Evolutionary conservation across 495 filamentous ascomycete genomes (phyloP), one percentile per base, ranked within the genome.

Genomic region (Penicillium simplicissimum): DNA sequence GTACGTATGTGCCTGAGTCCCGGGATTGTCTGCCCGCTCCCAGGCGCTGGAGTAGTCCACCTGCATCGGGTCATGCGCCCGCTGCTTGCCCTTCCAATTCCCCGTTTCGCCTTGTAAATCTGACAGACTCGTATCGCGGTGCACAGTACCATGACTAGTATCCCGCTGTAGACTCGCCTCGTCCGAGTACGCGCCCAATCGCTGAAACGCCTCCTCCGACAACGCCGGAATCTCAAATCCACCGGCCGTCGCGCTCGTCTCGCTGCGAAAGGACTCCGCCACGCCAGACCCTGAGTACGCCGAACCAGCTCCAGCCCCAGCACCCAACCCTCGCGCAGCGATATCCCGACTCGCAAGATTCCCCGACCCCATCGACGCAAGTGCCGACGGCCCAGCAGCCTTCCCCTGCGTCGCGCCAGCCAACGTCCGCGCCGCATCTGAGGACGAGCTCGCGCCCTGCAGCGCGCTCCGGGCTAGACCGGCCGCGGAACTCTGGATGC

Each of bases 401-500:
- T 78, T 77, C 48, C 63, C 67, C 42, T 59, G 48, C 3, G 59
- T 69, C 11, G 59, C 57, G 31, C 48, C 60, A n/a, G 74, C 52
- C 33, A 79, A 59, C 19, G 72, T 61, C 0, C 71, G 62, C 13
- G 74, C 67, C 19, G 70, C 57, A 9, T 64, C 48, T 0, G 66
- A 49, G 8, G 42, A 13, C 45, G 45, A 49, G 10, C 25, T 38
- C 9, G 68, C 9, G 17, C 57, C 52, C 34, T 69, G 65, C 58
- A 78, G 65, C 5, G 70, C 71, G 61, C 73, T 72, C 57, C 67
- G 67, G 11, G 76, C 75, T 37, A 79, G 70, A 0, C 63, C 62
- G 6, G 73, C 56, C 0, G 78, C 78, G 19, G 78, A 81, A 55
- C 54, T 65, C 55, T 81, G 76, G 61, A 81, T 71, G 52, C 76